These are phyloP conservation scores for Wallacemonas sp. DNA, from an alignment of 208 protist genomes.

Conservation along the genomic window DNA sequence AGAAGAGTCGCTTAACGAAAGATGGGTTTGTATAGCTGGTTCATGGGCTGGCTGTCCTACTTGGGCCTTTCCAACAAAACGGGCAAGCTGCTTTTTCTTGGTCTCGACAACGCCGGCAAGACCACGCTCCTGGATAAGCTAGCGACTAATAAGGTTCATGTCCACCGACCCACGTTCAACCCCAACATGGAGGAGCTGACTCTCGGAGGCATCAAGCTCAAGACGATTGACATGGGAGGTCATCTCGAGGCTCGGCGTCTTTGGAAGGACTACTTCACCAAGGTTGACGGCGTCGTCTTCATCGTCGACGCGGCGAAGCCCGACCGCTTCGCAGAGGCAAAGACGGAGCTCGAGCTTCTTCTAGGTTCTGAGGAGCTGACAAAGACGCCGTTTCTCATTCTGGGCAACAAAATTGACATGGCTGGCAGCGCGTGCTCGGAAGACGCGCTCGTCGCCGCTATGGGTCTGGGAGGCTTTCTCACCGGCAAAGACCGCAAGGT, in stretches of 20 bases:
- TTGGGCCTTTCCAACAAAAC: conserved; percentile 91
- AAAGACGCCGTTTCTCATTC: conserved; percentile 98
- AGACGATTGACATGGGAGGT: conserved; percentile 99
- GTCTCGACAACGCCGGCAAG: conserved; percentile 99
- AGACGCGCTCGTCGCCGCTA: conserved; percentile 87
- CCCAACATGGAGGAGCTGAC: conserved; percentile 97
- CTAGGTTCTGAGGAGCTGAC: conserved; percentile 93
- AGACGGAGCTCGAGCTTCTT: conserved; percentile 97
- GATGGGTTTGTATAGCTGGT: conserved; percentile 93
- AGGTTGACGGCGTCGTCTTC: conserved; percentile 99
- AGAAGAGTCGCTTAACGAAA: too few species aligned
- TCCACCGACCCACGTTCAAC: conserved; percentile 90
- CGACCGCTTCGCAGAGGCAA: conserved; percentile 96
- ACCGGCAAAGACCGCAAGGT: conserved; percentile 95
- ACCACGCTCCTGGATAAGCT: conserved; percentile 98
- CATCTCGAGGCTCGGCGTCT: conserved; percentile 96
- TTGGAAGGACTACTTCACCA: conserved; percentile 99
- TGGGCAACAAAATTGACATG: conserved; percentile 99
- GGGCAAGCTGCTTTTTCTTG: conserved; percentile 99
- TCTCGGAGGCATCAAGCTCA: conserved; percentile 98
- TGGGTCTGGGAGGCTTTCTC: conserved; percentile 92
- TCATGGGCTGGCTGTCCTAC: conserved; percentile 92
- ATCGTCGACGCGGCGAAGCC: conserved; percentile 97
- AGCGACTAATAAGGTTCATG: conserved; percentile 88
- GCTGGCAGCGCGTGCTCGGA: conserved; percentile 92